Percentiles rank a stretch among this genome's conserved stretches.
Evolutionary conservation across 352 stramenopile species (phyloP).

Genomic region (Pythium aquatile): DNA sequence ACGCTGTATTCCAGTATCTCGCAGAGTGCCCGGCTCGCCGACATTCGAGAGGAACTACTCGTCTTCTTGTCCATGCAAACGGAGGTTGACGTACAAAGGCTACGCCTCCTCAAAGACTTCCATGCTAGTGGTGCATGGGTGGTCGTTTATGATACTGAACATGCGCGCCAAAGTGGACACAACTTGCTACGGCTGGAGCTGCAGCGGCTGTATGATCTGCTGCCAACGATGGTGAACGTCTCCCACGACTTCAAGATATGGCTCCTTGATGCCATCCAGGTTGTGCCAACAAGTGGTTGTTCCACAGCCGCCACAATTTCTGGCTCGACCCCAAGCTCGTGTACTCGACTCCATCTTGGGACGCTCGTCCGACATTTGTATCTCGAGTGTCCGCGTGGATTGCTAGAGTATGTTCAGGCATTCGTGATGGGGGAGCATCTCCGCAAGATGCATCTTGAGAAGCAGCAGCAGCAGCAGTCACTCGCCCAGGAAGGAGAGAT

Average conservation of each 20-base stretch:
- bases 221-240: background rate
- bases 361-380: conserved; percentile 8
- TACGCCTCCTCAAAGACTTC: conserved; percentile 7
- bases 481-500: background rate
- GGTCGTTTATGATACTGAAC: conserved; percentile 9
- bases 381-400: conserved; percentile 5
- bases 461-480: conserved; percentile 15
- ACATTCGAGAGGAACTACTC: conserved; percentile 19
- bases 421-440: conserved; percentile 2
- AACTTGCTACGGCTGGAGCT: conserved; percentile 16
- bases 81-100: conserved; percentile 1
- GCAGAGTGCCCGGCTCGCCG: conserved; percentile 4
- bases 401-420: conserved; percentile 10
- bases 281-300: background rate
- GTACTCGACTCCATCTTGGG: background rate
- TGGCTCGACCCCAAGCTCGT: background rate
- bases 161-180: background rate
- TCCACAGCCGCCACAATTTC: background rate
- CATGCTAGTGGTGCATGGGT: conserved; percentile 13
- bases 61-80: conserved; percentile 11
- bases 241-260: conserved; percentile 18
- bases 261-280: conserved; percentile 12
- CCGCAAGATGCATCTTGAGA: conserved; percentile 11
- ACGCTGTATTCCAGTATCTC: conserved; percentile 10
- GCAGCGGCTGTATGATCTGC: conserved; percentile 6